Percentiles rank a stretch among this genome's conserved stretches.
Evolutionary conservation across 1,284 basidiomycete species (phyloP).

Genomic region (Phylloporus gajari): DNA sequence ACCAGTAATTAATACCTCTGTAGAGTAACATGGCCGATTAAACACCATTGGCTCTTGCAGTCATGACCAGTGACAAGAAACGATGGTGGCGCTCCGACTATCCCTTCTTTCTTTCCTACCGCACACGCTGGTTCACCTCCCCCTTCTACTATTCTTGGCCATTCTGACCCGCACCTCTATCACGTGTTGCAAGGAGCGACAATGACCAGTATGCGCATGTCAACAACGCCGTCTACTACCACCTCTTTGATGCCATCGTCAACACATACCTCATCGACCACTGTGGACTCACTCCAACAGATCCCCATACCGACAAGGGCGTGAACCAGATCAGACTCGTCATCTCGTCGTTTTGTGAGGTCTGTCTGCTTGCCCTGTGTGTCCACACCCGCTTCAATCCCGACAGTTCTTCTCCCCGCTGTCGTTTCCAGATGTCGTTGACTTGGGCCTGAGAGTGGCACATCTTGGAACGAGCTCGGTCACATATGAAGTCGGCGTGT

Average conservation of each 20-base stretch:
- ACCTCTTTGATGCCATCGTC: conserved; percentile 79
- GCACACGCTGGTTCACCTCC: conserved; percentile 71
- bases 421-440: conserved; percentile 73
- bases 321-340: conserved; percentile 71
- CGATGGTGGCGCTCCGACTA: conserved; percentile 63
- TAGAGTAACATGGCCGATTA: too few species aligned
- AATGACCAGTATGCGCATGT: conserved; percentile 84
- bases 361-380: conserved; percentile 28
- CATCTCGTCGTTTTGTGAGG: conserved; percentile 75
- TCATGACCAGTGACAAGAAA: conserved; percentile 32
- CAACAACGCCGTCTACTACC: conserved; percentile 83
- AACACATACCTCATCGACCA: conserved; percentile 75
- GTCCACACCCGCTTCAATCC: background rate
- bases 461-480: conserved; percentile 77
- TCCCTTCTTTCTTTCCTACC: conserved; percentile 66
- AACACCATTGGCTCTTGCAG: background rate
- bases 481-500: conserved; percentile 79
- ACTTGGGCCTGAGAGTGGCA: conserved; percentile 72
- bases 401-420: conserved; percentile 73
- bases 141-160: background rate
- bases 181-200: conserved; percentile 66
- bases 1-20: too few species aligned
- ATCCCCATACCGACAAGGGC: conserved; percentile 41
- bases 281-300: conserved; percentile 63
- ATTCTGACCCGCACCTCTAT: background rate